Evolutionary conservation across 1,139 yeast genomes (phyloP), one percentile per base, ranked within the genome.

Genomic region (Yamadazyma oceani): DNA sequence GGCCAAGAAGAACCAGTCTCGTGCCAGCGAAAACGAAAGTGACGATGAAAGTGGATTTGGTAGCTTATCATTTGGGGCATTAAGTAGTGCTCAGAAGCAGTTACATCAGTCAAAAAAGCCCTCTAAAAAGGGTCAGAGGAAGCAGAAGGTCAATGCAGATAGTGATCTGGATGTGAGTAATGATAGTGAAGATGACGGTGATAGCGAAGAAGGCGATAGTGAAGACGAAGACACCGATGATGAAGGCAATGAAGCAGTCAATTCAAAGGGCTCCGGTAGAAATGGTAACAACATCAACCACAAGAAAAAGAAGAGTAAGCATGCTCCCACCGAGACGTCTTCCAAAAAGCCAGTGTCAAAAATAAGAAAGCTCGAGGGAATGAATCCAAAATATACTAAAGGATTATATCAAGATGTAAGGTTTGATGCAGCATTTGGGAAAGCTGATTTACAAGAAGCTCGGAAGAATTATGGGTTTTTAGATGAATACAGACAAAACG

Each of bases 391-490:
- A 47, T 64, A 66, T 33, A 53, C 61, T 13, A 57, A 69, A 31
- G 58, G 68, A 23, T 58, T 81, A 26, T 80, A 85, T 54, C 73
- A 79, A 37, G 98, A 92, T 64, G 81, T 94, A 24, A 73, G 98
- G 49, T 92, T 92, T 58, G 96, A 90, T 60, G 77, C 94, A 1
- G 89, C 96, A 0, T 79, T 81, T 46, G 97, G 97, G 41, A 84
- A 80, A 51, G 86, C 95, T 0, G 92, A 89, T 54, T 63, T 78
- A 41, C 65, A 69, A 24, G 71, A 72, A 42, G 76, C 83, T 24
- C 71, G 97, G 39, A 78, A 80, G 52, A 82, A 90, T 54, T 92
- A 92, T 64, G 78, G 80, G 31, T 92, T 92, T 53, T 64, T 92
- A 44, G 95, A 90, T 60, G 90, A 85, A 31, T 90, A 90, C 58